phyloP scores from a whole-genome alignment of 257 asterid genomes.

The Rauvolfia tetraphylla region DNA sequence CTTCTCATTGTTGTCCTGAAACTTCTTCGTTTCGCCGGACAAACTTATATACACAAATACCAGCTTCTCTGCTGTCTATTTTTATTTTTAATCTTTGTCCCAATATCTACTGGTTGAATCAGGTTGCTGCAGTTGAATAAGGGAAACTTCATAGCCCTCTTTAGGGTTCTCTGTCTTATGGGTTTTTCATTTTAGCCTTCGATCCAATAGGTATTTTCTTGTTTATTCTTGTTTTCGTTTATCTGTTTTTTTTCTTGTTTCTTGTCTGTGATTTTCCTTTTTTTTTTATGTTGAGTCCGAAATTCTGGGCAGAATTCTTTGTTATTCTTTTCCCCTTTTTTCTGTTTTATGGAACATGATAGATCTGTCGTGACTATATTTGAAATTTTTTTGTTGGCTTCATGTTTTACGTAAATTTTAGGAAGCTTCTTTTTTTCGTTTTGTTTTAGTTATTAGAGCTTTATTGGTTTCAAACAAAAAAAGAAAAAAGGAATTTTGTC shows the following conservation, averaged over 20 bases:
- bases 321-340: not conserved
- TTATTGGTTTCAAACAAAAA: too few species aligned
- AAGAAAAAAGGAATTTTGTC: not conserved
- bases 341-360: not conserved
- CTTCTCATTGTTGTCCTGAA: not conserved
- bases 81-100: not conserved
- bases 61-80: not conserved
- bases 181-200: conserved; percentile 8
- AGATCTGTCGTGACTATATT: not conserved
- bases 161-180: conserved; percentile 8
- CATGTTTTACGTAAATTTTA: not conserved
- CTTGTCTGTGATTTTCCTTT: not conserved
- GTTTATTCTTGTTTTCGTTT: not conserved
- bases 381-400: not conserved
- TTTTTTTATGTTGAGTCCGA: not conserved
- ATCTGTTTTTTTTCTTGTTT: not conserved
- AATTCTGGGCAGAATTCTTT: not conserved
- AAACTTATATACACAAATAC: not conserved
- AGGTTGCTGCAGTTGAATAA: not conserved
- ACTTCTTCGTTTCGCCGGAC: not conserved
- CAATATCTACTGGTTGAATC: not conserved
- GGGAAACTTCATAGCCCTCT: conserved; percentile 1
- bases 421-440: not conserved
- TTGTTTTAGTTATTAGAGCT: not conserved
- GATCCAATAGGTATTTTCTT: conserved; percentile 6